Evolutionary conservation across 208 protist species (phyloP), one percentile per base, ranked within the genome.

Genomic region (Wallacemonas collosoma): DNA sequence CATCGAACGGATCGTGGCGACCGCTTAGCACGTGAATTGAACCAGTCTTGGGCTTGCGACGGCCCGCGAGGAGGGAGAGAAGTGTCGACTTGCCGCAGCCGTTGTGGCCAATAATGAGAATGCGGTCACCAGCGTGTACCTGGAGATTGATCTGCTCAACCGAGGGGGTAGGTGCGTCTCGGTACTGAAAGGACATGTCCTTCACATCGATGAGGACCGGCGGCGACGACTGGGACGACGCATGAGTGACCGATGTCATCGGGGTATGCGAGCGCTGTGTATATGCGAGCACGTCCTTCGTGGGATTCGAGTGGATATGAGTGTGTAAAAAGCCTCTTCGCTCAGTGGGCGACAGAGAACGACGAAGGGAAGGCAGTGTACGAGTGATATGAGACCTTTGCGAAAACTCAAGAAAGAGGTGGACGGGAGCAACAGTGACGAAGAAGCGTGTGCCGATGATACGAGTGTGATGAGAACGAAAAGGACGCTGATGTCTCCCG

Each of bases 71-170:
- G 7, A 99, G 67, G 26, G 93, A 96, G 44, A 99, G 90, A 47
- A 99, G 85, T 14, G 98, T 98, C 3, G 93, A 97, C 77, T 99
- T 99, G 71, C 98, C 98, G 40, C 95, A 90, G 38, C 98, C 98
- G 76, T 99, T 99, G 60, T 88, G 86, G 36, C 98, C 98, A 40
- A 99, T 87, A 7, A 99, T 65, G 14, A 98, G 86, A 60, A 99
- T 88, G 36, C 97, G 88, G 43, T 87, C 82, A 17, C 92, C 89
- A 36, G 73, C 56, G 57, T 80, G 43, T 2, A 92, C 60, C 2
- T 15, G 56, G 47, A 97, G 45, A 64, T 17, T 74, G 4, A 93
- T 73, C 48, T 83, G 70, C 75, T 48, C 9, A 8, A 82, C 38
- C 7, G 68, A 61, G 1, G 66, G 55, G 3, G 36, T n/a, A 9